phyloP scores from a whole-genome alignment of 1,284 basidiomycete genomes.

The Baeospora myosura region DNA sequence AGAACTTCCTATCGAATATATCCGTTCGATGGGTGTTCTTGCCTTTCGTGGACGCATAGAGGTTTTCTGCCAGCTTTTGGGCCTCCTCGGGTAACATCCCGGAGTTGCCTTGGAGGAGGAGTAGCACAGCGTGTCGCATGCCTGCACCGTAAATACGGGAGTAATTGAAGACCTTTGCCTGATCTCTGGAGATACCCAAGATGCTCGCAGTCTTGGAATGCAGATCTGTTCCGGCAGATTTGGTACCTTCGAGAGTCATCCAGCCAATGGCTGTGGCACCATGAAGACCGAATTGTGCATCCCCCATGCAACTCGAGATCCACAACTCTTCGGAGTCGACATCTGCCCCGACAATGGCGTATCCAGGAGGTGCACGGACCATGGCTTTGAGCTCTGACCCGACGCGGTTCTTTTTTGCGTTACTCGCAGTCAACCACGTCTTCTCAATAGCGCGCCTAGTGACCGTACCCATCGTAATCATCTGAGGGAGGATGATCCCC shows the following conservation, averaged over 20 bases:
- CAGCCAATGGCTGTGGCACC: constrained; percentile 96
- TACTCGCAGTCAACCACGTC: constrained; percentile 98
- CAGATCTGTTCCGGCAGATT: constrained; percentile 89
- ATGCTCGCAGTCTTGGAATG: constrained; percentile 97
- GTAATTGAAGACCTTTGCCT: constrained; percentile 99
- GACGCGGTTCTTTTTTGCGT: constrained; percentile 95
- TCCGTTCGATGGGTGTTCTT: constrained; percentile 69
- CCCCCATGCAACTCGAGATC: constrained; percentile 99
- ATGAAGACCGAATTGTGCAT: constrained; percentile 96
- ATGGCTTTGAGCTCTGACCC: constrained; percentile 98
- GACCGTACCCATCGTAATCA: constrained; percentile 97
- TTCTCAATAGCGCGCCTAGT: constrained; percentile 96
- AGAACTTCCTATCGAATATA: constrained; percentile 78
- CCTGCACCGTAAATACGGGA: constrained; percentile 98
- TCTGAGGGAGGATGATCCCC: constrained; percentile 93
- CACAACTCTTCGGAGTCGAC: constrained; percentile 99
- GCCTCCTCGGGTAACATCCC: constrained; percentile 76
- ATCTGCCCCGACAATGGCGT: constrained; percentile 94
- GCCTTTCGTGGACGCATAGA: constrained; percentile 94
- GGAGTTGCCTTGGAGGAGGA: constrained; percentile 84
- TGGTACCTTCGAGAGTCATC: constrained; percentile 99
- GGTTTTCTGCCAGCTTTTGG: constrained; percentile 72
- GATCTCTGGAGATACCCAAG: constrained; percentile 87
- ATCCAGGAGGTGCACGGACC: constrained; percentile 91
- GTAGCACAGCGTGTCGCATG: constrained; percentile 86